Evolutionary conservation across 78 protist species (phyloP), one percentile per base, ranked within the genome.

Genomic region (Emiliania huxleyi): DNA sequence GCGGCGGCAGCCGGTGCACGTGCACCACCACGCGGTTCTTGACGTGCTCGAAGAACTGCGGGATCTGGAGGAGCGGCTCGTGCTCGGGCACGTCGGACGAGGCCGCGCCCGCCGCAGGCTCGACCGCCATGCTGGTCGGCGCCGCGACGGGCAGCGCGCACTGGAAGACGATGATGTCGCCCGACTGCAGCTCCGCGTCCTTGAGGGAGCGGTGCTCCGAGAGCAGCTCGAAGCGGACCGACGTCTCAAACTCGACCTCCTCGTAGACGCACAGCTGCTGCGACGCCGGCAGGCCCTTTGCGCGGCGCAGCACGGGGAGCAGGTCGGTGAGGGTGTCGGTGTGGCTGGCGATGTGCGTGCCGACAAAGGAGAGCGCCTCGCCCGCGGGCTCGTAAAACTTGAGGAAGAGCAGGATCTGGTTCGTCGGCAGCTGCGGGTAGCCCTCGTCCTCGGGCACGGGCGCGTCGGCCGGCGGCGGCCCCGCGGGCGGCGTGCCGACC

Each of bases 131-230:
- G 87, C 19, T 23, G 19, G 29, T 23, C 23, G 8, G 40, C 5
- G 40, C 40, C 18, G n/a, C 22, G 38, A 23, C 55, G 29, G 83
- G 83, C 12, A 1, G 42, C 19, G 83, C 73, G 29, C 12, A 5
- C 89, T 81, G 89, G 23, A 44, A 81, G 29, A 81, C 89, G 42
- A 81, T 8, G 38, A 81, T 81, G 89, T 81, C 89, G 35, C 89
- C 89, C 25, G 15, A 2, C 55, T 81, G 89, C 37, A 81, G 89
- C 55, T 81, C 89, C 4, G 56, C 49, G 0, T 81, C 89, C 23
- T 44, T 43, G 42, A 81, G 89, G 11, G 56, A 29, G 42, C 56
- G 33, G 25, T 12, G 26, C 22, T 40, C 56, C 4, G 0, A 6
- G 38, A 81, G 21, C 38, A 25, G 89, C 89, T 44, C 52, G 38